phyloP scores from a whole-genome alignment of 2,329 filamentous ascomycete genomes.

The Exophiala spinifera region DNA sequence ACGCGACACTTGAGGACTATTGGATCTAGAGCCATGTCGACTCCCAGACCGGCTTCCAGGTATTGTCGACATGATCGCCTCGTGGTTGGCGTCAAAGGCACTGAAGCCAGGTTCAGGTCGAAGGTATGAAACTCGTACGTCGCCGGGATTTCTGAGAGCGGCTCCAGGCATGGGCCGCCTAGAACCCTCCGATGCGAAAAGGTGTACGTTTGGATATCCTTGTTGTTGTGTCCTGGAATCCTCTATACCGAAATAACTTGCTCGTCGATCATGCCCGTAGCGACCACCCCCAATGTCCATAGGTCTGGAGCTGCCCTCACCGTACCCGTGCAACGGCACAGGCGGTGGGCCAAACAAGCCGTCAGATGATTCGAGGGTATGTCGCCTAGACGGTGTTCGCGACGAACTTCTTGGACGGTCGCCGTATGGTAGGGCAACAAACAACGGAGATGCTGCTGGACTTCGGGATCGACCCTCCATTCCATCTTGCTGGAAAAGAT shows the following conservation, averaged over 20 bases:
- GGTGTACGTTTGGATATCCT: conserved; percentile 6
- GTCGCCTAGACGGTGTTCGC: conserved; percentile 24
- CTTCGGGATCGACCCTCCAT: conserved; percentile 21
- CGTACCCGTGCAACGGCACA: conserved; percentile 14
- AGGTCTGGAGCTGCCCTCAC: conserved; percentile 16
- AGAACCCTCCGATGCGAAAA: conserved; percentile 14
- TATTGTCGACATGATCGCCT: conserved; percentile 30
- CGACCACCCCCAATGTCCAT: conserved; percentile 9
- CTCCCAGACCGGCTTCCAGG: conserved; percentile 27
- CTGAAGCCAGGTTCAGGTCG: conserved; percentile 28
- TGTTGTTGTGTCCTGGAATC: conserved; percentile 11
- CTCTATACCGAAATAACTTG: conserved; percentile 19
- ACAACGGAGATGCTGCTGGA: conserved; percentile 9
- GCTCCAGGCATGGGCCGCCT: conserved; percentile 15
- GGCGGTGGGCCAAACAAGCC: conserved; percentile 18
- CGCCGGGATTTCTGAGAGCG: conserved; percentile 16
- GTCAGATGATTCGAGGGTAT: conserved; percentile 22
- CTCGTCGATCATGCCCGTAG: conserved; percentile 17
- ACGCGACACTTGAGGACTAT: conserved; percentile 26
- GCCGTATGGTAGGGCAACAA: conserved; percentile 15
- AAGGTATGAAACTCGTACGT: conserved; percentile 20
- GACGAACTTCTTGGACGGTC: conserved; percentile 22
- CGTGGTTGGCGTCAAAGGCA: conserved; percentile 29
- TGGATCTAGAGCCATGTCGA: conserved; percentile 26
- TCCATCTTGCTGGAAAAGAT: conserved; percentile 6